Evolutionary conservation across 345 rosid species (phyloP).

Genomic region (Mallotus nudiflorus): DNA sequence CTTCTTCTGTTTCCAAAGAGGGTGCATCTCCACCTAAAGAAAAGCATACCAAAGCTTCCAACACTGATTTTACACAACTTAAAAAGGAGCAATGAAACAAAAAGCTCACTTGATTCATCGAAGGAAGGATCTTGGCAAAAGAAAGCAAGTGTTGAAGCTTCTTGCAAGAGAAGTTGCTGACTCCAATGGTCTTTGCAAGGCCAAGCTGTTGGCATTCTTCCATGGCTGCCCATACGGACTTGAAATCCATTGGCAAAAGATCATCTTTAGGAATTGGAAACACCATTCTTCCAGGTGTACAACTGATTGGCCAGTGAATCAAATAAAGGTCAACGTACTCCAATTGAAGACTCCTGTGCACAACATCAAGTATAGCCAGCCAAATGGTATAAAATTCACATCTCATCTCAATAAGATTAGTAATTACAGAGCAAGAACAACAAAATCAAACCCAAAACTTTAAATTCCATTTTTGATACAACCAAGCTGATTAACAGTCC

Average conservation of each 20-base stretch:
- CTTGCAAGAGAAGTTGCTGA: slow-evolving; percentile 13
- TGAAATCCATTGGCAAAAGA: not conserved
- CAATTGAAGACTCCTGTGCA: slow-evolving; percentile 2
- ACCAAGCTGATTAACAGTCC: too few relatives aligned
- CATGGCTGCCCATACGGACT: slow-evolving; percentile 7
- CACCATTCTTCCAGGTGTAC: not conserved
- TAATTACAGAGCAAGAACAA: too few relatives aligned
- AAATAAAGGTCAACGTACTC: slow-evolving; percentile 17
- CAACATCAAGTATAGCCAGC: not conserved
- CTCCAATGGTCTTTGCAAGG: slow-evolving; percentile 15
- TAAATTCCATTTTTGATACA: too few relatives aligned
- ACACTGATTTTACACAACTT: too few relatives aligned
- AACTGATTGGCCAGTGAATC: slow-evolving; percentile 3
- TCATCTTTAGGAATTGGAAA: not conserved
- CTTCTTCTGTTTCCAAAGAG: slow-evolving; percentile 35
- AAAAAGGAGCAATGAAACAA: too few relatives aligned
- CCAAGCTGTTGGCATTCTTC: slow-evolving; percentile 19
- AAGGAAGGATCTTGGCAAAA: not conserved
- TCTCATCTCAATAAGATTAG: too few relatives aligned
- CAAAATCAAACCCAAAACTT: too few relatives aligned
- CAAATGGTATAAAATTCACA: too few relatives aligned
- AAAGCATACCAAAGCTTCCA: too few relatives aligned
- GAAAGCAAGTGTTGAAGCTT: slow-evolving; percentile 9
- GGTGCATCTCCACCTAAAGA: slow-evolving; percentile 35
- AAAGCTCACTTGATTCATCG: slow-evolving; percentile 16